Evolutionary conservation across 176 grass and related monocot genomes (phyloP), one percentile per base, ranked within the genome.

Genomic region (Melocanna baccifera): DNA sequence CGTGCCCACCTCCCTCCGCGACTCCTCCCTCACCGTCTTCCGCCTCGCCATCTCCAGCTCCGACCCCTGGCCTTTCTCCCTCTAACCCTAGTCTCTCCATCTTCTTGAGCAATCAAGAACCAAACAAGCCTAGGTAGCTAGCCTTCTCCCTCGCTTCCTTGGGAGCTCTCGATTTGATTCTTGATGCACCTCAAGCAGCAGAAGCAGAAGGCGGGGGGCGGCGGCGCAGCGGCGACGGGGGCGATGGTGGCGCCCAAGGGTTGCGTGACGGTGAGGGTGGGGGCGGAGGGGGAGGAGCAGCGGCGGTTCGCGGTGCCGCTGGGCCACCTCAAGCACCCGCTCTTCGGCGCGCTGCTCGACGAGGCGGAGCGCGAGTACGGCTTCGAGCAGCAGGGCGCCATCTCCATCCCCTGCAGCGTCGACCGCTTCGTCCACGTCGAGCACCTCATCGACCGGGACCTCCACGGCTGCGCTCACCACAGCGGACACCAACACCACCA

Each of bases 281-380:
- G 96, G 2, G 79, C 47, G 3, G 91, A 93, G 1, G 96, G 91
- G 37, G 96, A 96, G 81, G 81, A 96, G 81, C 91, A 78, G 86
- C 83, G 85, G 52, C 85, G 91, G 1, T 96, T 96, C 69, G 91
- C 94, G 6, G 93, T 99, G 5, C 96, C 93, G 77, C 87, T 99
- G 9, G 86, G 30, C 10, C 90, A 94, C 89, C 88, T 99, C 67
- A 88, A 79, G 66, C 96, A 99, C 91, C 96, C 93, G 73, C 88
- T 99, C 22, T 99, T 99, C 91, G 74, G 75, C 26, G 77, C 82
- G 23, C 88, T 99, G 57, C 83, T 99, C 28, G 84, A 93, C 0
- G 89, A 86, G 86, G 96, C 96, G 19, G 89, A 93, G 77, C 87
- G 87, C 56, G 96, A 92, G 88, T 99, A 90, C 77, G 96, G 93